Base-by-base conservation (phyloP, 441 rosid genomes). In the Gossypium davidsonii region DNA sequence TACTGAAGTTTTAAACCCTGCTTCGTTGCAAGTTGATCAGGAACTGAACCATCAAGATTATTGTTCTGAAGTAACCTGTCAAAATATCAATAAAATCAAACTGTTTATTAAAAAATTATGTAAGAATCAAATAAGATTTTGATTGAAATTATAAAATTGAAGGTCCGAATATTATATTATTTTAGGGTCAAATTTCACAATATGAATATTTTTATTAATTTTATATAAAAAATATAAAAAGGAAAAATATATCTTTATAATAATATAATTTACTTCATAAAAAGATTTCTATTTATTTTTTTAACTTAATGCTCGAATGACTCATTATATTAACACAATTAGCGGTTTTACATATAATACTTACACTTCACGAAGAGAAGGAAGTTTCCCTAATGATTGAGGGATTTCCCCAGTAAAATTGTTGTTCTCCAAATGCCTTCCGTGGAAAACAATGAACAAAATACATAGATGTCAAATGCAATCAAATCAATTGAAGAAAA, bases 381-480 rank as follows among this genome's bases (percentile, higher is more conserved):
- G 74, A 18, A 94, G 91, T 55, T 64, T 68, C 53, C 85, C 85
- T 67, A 94, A 78, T 20, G 95, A 87, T 70, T 80, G 70, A 53
- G 97, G 98, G 56, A 94, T 83, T 3, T 78, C 3, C 77, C 96
- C 96, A 71, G 74, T 78, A 70, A 94, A 80, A 62, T 84, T 82
- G 77, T 94, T 92, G 70, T 86, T 78, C 74, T 91, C 94, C 88
- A 94, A 82, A 80, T 88, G 95, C 80, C 98, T 94, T 74, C 26
- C 80, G 44, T 61, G 62, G 44, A 56, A 42, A 11, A 2, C 9
- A 18, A 57, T 1, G 59, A 39, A 57, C 26, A 17, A 37, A 4
- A 31, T 31, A 56, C 74, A 21, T 3, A 10, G 15, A 67, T 60
- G 15, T 5, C 21, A 18, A 39, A 14, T 52, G 68, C 60, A 37